Evolutionary conservation across 1,284 basidiomycete species (phyloP).

Genomic region (Inonotus hispidus): DNA sequence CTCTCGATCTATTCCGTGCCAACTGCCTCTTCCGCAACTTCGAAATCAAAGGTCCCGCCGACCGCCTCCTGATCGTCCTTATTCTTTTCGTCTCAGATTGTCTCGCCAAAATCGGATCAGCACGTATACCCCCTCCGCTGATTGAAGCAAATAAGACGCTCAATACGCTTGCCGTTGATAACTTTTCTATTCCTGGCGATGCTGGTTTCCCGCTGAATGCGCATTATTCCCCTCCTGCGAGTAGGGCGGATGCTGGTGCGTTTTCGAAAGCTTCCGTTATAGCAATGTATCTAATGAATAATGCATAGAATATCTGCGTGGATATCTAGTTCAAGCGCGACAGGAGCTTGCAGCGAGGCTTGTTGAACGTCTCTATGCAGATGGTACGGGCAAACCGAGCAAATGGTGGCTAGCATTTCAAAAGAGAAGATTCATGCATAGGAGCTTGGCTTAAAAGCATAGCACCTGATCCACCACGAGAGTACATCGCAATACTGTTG

Average conservation of each 20-base stretch:
- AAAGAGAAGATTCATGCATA: conserved; percentile 93
- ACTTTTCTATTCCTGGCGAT: conserved; percentile 92
- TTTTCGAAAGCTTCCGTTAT: conserved; percentile 13
- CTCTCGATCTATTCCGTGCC: conserved; percentile 95
- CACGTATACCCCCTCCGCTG: conserved; percentile 62
- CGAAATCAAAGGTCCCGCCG: conserved; percentile 98
- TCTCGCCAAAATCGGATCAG: conserved; percentile 77
- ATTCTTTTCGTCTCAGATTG: conserved; percentile 99
- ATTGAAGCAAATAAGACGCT: conserved; percentile 87
- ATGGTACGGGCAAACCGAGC: conserved; percentile 85
- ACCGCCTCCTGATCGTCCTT: conserved; percentile 94
- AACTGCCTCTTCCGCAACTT: conserved; percentile 99
- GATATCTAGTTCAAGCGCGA: conserved; percentile 89
- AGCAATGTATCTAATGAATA: not conserved
- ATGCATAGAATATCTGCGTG: conserved; percentile 72
- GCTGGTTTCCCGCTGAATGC: conserved; percentile 92
- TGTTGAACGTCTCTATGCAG: conserved; percentile 83
- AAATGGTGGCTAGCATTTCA: conserved; percentile 99
- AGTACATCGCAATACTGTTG: not conserved
- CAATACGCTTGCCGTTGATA: conserved; percentile 89
- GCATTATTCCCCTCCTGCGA: conserved; percentile 81
- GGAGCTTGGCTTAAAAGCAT: conserved; percentile 63
- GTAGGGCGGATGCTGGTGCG: conserved; percentile 80
- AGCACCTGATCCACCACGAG: not conserved
- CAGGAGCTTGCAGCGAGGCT: conserved; percentile 88